Evolutionary conservation across 768 basidiomycete species (phyloP), one percentile per base, ranked within the genome.

Genomic region (Tephrocybe sp.): DNA sequence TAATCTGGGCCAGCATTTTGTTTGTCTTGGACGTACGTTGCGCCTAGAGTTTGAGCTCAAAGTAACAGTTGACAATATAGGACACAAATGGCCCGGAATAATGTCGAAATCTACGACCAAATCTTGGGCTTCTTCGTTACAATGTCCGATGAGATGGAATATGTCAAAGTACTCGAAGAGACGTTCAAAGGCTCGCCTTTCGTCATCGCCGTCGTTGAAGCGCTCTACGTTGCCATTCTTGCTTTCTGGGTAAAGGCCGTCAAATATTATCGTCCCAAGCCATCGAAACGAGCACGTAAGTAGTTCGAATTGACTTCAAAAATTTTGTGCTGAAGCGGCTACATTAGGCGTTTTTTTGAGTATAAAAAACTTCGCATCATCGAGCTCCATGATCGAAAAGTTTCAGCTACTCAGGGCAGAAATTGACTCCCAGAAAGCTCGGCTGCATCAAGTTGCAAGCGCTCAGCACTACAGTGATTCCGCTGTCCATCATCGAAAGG

Each of bases 401-500:
- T 48, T 48, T 38, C 24, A 22, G 19, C 26, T 21, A 13, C 26
- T 48, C 5, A 48, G 21, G 22, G 26, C 16, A 5, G 37, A 48
- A 11, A 48, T 48, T 9, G 4, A n/a, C 2, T 18, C 27, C 3
- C 36, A 48, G 18, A 38, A 40, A 16, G 19, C 30, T 18, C 35
- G 47, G 19, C 19, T 48, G 4, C 47, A 48, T 28, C 12, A 21
- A 9, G 47, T 40, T 8, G 26, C 26, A 13, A 28, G n/a, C 12
- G 37, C 38, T 9, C 47, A 48, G 37, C 36, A 48, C 21, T 38
- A 30, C 27, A 42, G 16, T 7, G 47, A 37, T 24, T 30, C 35
- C 24, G 47, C 35, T 5, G 37, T 11, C 11, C n/a, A 28, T 19
- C 28, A 19, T 30, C 4, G n/a, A 18, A 31, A 27, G n/a, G 27